phyloP scores from a whole-genome alignment of 2,329 filamentous ascomycete species.

The Ceratocystis destructans region DNA sequence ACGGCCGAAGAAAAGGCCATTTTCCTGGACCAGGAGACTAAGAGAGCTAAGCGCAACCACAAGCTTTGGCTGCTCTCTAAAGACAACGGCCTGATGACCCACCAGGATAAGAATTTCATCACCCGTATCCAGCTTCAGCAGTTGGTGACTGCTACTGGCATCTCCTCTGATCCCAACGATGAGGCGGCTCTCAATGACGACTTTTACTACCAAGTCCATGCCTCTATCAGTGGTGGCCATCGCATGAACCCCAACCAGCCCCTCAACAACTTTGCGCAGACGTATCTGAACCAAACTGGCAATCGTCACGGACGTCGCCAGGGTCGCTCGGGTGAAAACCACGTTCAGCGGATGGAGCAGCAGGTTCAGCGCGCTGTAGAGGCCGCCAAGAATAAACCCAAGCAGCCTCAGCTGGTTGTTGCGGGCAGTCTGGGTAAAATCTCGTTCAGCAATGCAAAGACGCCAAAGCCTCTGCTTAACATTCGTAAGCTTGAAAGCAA shows the following conservation, averaged over 20 bases:
- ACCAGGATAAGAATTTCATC: constrained; percentile 98
- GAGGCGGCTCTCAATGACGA: constrained; percentile 79
- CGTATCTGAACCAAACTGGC: constrained; percentile 90
- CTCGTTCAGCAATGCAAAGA: constrained; percentile 97
- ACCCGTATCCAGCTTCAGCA: constrained; percentile 96
- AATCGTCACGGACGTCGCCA: constrained; percentile 65
- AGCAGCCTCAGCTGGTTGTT: constrained; percentile 93
- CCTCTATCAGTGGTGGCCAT: constrained; percentile 79
- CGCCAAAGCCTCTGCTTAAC: constrained; percentile 84
- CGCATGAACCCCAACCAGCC: constrained; percentile 87
- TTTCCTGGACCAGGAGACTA: constrained; percentile 81
- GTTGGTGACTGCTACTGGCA: constrained; percentile 81
- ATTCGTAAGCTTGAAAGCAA: constrained; percentile 64
- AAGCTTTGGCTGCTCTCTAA: constrained; percentile 90
- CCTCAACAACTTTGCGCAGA: constrained; percentile 91
- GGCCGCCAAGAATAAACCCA: constrained; percentile 91
- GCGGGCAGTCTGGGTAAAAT: constrained; percentile 96
- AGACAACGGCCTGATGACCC: constrained; percentile 96
- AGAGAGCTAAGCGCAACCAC: constrained; percentile 91
- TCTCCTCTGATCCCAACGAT: constrained; percentile 62
- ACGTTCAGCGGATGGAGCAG: constrained; percentile 98
- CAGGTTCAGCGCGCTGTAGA: constrained; percentile 96
- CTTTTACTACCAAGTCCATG: constrained; percentile 97
- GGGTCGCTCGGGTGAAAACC: constrained; percentile 77
- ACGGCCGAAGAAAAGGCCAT: constrained; percentile 72